Evolutionary conservation across 2,329 filamentous ascomycete species (phyloP), one percentile per base, ranked within the genome.

Genomic region (Biscogniauxia marginata): DNA sequence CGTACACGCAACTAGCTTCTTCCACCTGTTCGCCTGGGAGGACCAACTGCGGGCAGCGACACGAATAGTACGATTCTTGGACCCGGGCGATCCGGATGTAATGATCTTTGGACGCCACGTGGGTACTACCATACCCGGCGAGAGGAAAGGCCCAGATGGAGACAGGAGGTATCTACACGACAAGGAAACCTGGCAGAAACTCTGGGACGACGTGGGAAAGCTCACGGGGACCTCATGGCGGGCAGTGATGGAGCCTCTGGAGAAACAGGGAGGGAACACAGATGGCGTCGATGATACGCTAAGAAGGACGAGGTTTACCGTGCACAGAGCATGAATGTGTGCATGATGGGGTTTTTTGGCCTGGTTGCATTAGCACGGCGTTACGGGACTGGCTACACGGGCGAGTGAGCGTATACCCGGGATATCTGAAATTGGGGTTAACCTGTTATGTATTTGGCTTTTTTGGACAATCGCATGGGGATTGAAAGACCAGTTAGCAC

Each of bases 121-220:
- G 24, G 79, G 81, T 43, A 74, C 70, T 13, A 56, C 65, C n/a
- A 55, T 56, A n/a, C 67, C 67, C 0, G 55, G 65, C 53, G 64
- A 55, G 54, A 67, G 54, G 57, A 69, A 30, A 58, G 70, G 50
- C 20, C 52, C 50, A 5, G 57, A 55, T 18, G 59, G 56, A 18
- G 61, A 56, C 20, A 70, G 69, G 18, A 69, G 72, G 7, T 83
- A 77, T 59, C 67, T 81, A 1, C 81, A 84, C 63, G 74, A 81
- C 58, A 71, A 75, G 30, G 65, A 69, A 7, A 81, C 75, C 54
- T 85, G 84, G 69, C 77, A 79, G 62, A 64, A 64, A 34, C 69
- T 85, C 21, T 85, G 83, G 83, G 73, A 81, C 52, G 77, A 82
- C 57, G 75, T 84, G 22, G 80, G 80, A 7, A 59, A 56, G 25